These are phyloP conservation scores for Pseudohalonectria lignicola DNA, from an alignment of 2,329 filamentous ascomycete genomes.

Conservation along the genomic window DNA sequence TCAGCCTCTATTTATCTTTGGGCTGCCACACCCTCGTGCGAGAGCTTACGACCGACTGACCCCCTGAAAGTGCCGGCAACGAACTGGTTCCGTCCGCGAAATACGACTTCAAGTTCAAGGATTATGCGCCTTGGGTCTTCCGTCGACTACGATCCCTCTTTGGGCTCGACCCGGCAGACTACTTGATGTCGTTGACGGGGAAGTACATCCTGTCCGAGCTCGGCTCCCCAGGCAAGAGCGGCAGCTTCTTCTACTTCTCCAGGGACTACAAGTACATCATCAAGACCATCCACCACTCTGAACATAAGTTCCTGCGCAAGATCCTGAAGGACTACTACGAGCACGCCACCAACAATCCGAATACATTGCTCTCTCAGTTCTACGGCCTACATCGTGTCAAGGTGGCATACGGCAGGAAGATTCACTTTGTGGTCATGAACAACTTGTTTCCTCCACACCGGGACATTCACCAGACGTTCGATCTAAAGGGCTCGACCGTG, in stretches of 20 bases:
- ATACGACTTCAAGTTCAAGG: constrained; percentile 99
- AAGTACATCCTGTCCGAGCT: constrained; percentile 98
- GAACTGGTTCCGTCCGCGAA: constrained; percentile 96
- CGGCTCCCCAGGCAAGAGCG: constrained; percentile 93
- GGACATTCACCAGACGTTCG: constrained; percentile 95
- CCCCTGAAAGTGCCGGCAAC: constrained; percentile 65
- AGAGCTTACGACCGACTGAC: no score
- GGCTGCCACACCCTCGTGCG: not conserved
- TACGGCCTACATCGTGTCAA: constrained; percentile 96
- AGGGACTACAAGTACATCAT: constrained; percentile 99
- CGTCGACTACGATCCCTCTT: constrained; percentile 81
- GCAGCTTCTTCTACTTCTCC: constrained; percentile 99
- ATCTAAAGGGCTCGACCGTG: constrained; percentile 91
- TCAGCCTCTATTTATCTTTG: not conserved
- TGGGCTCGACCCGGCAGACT: constrained; percentile 89
- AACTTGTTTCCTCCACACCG: constrained; percentile 95
- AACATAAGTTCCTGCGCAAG: constrained; percentile 79
- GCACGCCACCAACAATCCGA: constrained; percentile 86
- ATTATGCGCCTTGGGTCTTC: constrained; percentile 99
- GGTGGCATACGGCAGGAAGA: constrained; percentile 95
- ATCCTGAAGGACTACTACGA: constrained; percentile 87
- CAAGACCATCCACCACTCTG: constrained; percentile 95
- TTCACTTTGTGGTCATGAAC: constrained; percentile 99
- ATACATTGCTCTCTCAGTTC: constrained; percentile 94
- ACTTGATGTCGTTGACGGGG: constrained; percentile 93